A percentile compares a stretch with the other conserved stretches of the same genome.
These are phyloP conservation scores for Nannizzia gypsea DNA, from an alignment of 2,329 filamentous ascomycete species.

Conservation along the genomic window DNA sequence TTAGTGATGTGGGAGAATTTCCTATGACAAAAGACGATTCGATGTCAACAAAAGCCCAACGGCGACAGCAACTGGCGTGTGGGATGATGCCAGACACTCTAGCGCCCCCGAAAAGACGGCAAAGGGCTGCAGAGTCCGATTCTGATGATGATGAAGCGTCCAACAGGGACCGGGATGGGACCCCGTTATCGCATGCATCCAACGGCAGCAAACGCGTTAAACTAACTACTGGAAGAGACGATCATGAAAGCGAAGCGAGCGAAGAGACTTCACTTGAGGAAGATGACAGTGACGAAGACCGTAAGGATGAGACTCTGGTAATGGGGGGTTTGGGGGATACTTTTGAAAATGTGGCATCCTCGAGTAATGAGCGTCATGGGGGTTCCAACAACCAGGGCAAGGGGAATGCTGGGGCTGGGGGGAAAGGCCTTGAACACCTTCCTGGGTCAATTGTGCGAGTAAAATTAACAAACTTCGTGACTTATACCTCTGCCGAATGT, in stretches of 20 bases:
- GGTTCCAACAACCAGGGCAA: background rate
- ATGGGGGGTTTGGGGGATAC: background rate
- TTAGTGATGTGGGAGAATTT: background rate
- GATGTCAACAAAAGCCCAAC: background rate
- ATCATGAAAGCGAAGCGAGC: slow-evolving; percentile 1
- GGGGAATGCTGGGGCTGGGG: background rate
- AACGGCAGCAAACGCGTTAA: slow-evolving; percentile 25
- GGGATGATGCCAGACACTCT: slow-evolving; percentile 20
- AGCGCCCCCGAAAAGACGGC: slow-evolving; percentile 20
- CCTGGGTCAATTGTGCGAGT: slow-evolving; percentile 84
- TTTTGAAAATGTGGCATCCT: background rate
- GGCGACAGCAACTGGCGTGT: background rate
- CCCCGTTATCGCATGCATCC: slow-evolving; percentile 18
- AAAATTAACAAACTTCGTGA: slow-evolving; percentile 79
- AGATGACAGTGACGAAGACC: background rate
- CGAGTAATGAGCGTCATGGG: background rate
- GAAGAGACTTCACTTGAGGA: background rate
- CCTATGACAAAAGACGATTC: background rate
- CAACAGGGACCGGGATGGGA: slow-evolving; percentile 12
- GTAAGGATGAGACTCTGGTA: background rate
- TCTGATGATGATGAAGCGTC: slow-evolving; percentile 18
- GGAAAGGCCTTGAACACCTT: slow-evolving; percentile 29
- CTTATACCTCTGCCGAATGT: slow-evolving; percentile 86
- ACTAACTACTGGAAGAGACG: slow-evolving; percentile 10
- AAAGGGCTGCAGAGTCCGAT: slow-evolving; percentile 18